Percentiles rank a stretch among this genome's conserved stretches.
These are phyloP conservation scores for Monoraphidium neglectum DNA, from an alignment of 139 green algal species.

Conservation along the genomic window DNA sequence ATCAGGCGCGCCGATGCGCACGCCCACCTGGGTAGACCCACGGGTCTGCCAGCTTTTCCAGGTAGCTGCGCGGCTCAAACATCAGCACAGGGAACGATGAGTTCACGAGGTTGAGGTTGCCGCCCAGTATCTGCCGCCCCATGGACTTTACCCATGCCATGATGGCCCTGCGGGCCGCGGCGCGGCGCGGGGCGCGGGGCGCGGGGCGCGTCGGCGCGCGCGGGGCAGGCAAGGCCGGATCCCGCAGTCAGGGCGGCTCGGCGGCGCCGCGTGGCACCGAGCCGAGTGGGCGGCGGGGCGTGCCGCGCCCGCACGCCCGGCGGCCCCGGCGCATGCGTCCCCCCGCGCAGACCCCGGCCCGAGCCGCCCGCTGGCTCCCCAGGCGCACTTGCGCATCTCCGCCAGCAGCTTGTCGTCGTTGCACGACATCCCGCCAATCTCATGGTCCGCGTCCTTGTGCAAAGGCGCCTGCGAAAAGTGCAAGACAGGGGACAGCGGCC, in stretches of 20 bases:
- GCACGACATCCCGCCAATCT: slow-evolving; percentile 63
- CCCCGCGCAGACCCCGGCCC: neutral
- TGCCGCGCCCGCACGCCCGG: too few relatives aligned
- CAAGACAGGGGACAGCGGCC: too few relatives aligned
- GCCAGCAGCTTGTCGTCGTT: slow-evolving; percentile 66
- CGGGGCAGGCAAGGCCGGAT: too few relatives aligned
- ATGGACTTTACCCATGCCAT: slow-evolving; percentile 72
- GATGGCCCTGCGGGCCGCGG: slow-evolving; percentile 50
- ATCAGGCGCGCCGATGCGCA: neutral
- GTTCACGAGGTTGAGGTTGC: slow-evolving; percentile 85
- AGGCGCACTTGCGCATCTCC: slow-evolving; percentile 56
- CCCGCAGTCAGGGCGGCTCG: too few relatives aligned
- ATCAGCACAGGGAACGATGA: slow-evolving; percentile 81
- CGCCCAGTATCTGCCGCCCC: slow-evolving; percentile 57
- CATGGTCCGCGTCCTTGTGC: slow-evolving; percentile 65
- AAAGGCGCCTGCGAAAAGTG: slow-evolving; percentile 43
- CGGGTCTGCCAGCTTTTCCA: slow-evolving; percentile 85
- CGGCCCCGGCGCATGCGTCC: neutral
- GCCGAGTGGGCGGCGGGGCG: too few relatives aligned
- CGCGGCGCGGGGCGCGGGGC: neutral
- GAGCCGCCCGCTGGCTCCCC: neutral
- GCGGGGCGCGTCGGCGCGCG: too few relatives aligned
- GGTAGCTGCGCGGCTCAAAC: slow-evolving; percentile 85
- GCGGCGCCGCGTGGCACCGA: too few relatives aligned
- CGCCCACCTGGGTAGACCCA: slow-evolving; percentile 58